Evolutionary conservation across 768 basidiomycete species (phyloP).

Genomic region (Boletus vermiculosoides): DNA sequence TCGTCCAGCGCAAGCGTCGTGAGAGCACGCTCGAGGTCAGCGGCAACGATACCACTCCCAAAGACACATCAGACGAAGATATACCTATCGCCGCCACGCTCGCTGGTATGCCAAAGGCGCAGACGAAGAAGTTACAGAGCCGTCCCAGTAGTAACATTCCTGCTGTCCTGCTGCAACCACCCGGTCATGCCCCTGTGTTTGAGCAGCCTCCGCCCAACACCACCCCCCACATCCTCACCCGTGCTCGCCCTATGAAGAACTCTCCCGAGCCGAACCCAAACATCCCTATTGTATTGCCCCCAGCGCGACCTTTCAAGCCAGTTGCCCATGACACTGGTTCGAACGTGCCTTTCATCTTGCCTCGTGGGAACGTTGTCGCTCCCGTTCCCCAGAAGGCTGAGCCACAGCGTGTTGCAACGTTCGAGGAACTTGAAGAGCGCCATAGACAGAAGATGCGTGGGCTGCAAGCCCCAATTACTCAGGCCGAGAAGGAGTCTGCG

Average conservation of each 20-base stretch:
- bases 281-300: conserved; percentile 33
- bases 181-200: conserved; percentile 29
- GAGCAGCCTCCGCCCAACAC: conserved; percentile 22
- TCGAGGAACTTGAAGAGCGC: conserved; percentile 83
- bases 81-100: conserved; percentile 31
- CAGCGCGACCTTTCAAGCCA: conserved; percentile 33
- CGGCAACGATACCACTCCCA: conserved; percentile 30
- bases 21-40: conserved; percentile 62
- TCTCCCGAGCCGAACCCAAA: conserved; percentile 25
- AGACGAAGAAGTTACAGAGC: conserved; percentile 21
- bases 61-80: conserved; percentile 37
- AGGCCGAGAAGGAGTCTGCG: conserved; percentile 73
- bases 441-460: conserved; percentile 82
- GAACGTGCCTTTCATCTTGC: conserved; percentile 45
- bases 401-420: conserved; percentile 62
- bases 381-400: conserved; percentile 50
- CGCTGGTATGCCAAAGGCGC: conserved; percentile 2
- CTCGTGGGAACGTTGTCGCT: conserved; percentile 42
- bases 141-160: conserved; percentile 26
- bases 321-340: conserved; percentile 30
- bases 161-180: conserved; percentile 29
- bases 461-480: conserved; percentile 82
- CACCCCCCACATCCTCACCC: conserved; percentile 24
- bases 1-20: conserved; percentile 66
- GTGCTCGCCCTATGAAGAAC: conserved; percentile 19